phyloP scores from a whole-genome alignment of 2,329 filamentous ascomycete species.

The Neonectria neomacrospora region DNA sequence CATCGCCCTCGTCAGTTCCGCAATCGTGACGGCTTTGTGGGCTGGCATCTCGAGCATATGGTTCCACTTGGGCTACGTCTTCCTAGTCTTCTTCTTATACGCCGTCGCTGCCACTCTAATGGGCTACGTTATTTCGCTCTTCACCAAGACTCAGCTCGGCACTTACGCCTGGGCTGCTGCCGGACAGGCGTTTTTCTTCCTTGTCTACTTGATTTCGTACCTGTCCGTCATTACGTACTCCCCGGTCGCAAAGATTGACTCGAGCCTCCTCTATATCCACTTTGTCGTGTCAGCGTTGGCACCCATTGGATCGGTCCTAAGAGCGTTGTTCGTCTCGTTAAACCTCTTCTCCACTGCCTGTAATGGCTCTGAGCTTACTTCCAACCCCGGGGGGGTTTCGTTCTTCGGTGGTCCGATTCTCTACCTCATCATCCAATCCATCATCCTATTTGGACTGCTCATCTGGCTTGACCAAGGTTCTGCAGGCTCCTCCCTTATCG shows the following conservation, averaged over 20 bases:
- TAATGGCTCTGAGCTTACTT: slow-evolving; percentile 68
- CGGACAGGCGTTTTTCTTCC: slow-evolving; percentile 76
- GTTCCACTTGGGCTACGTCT: slow-evolving; percentile 84
- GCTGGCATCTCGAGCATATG: slow-evolving; percentile 72
- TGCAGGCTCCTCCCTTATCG: slow-evolving; percentile 63
- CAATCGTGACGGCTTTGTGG: slow-evolving; percentile 76
- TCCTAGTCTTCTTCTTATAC: slow-evolving; percentile 83
- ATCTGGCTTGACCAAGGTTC: slow-evolving; percentile 85
- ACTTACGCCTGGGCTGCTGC: slow-evolving; percentile 87
- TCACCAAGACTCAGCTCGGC: slow-evolving; percentile 80
- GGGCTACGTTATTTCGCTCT: slow-evolving; percentile 84
- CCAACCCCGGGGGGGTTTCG: slow-evolving; percentile 75
- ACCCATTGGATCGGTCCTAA: slow-evolving; percentile 79
- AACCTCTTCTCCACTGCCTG: slow-evolving; percentile 89
- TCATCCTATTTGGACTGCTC: slow-evolving; percentile 76
- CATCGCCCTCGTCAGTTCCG: slow-evolving; percentile 74
- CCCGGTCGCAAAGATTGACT: slow-evolving; percentile 75
- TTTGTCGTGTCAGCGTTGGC: slow-evolving; percentile 79
- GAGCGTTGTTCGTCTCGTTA: slow-evolving; percentile 79
- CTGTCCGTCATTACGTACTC: slow-evolving; percentile 79
- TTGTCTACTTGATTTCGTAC: slow-evolving; percentile 78
- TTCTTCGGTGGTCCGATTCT: slow-evolving; percentile 87
- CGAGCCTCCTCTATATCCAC: slow-evolving; percentile 74
- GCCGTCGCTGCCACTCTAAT: slow-evolving; percentile 81
- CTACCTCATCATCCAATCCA: slow-evolving; percentile 80